Evolutionary conservation across 2,329 filamentous ascomycete genomes (phyloP).

Genomic region (Colletotrichum gloeosporioides): DNA sequence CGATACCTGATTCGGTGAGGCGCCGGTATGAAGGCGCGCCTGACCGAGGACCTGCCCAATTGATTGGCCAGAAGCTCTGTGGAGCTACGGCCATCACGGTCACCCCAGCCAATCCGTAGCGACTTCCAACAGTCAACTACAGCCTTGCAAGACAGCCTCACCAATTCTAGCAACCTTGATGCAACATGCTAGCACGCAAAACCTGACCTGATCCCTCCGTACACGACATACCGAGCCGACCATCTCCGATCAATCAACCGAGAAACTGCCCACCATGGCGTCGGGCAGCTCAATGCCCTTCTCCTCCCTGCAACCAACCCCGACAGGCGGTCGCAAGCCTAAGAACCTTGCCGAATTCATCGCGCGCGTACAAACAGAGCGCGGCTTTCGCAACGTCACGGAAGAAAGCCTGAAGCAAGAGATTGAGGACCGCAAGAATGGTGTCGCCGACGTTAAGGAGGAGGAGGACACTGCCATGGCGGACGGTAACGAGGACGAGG

Average conservation of each 20-base stretch:
- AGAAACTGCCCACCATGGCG: constrained; percentile 18
- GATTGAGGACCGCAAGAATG: constrained; percentile 58
- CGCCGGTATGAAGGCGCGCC: background rate
- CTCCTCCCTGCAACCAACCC: constrained; percentile 70
- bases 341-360: constrained; percentile 77
- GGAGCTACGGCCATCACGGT: background rate
- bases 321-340: constrained; percentile 60
- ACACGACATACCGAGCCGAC: background rate
- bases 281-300: constrained; percentile 27
- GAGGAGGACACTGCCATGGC: constrained; percentile 46
- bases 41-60: background rate
- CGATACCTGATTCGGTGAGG: background rate
- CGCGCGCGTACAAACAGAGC: constrained; percentile 76
- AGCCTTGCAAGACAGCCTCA: constrained; percentile 13
- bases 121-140: background rate
- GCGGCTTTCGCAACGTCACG: constrained; percentile 81
- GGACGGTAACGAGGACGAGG: constrained; percentile 41
- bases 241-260: background rate
- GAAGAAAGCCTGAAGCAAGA: constrained; percentile 76
- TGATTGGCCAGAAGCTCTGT: background rate
- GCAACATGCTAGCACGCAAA: background rate
- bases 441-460: constrained; percentile 51
- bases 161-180: background rate
- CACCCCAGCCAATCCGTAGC: constrained; percentile 12
- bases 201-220: background rate